These are phyloP conservation scores for Croton laevigatus DNA, from an alignment of 441 rosid species.

Conservation along the genomic window DNA sequence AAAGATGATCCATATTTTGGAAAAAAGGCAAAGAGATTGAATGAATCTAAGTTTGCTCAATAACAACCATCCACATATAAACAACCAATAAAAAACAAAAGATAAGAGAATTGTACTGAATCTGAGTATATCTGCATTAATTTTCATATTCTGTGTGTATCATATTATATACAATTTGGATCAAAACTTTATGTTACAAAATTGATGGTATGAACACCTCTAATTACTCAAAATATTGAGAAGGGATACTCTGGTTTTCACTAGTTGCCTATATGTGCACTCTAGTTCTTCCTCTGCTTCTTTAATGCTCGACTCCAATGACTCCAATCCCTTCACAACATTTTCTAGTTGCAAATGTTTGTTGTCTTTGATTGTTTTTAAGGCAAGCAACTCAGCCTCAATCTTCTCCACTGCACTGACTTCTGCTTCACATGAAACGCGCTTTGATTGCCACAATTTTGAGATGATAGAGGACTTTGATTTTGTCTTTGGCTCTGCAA, in stretches of 20 bases:
- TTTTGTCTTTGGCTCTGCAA: conserved; percentile 24
- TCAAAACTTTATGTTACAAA: not conserved
- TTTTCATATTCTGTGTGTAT: too few relatives aligned
- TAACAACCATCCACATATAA: too few relatives aligned
- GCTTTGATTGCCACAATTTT: conserved; percentile 30
- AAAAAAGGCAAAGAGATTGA: too few relatives aligned
- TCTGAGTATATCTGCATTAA: not conserved
- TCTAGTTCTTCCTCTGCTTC: conserved; percentile 28
- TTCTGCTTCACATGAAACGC: not conserved
- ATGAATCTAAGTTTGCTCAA: too few relatives aligned
- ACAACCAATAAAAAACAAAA: too few relatives aligned
- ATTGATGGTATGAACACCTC: not conserved
- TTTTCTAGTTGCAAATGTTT: not conserved
- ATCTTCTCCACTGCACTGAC: conserved; percentile 7
- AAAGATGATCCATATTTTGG: too few relatives aligned
- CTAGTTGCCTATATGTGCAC: conserved; percentile 19
- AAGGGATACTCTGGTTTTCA: conserved; percentile 31
- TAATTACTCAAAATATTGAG: conserved; percentile 32
- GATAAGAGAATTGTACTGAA: not conserved
- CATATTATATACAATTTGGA: not conserved
- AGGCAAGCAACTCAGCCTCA: conserved; percentile 18
- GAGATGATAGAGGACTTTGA: conserved; percentile 32
- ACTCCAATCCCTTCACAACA: conserved; percentile 19
- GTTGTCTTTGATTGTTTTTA: conserved; percentile 21
- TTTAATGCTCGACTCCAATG: conserved; percentile 18